A percentile compares a stretch with the other conserved stretches of the same genome.
phyloP scores from a whole-genome alignment of 805 yeast genomes.

The Candida succiphila region DNA sequence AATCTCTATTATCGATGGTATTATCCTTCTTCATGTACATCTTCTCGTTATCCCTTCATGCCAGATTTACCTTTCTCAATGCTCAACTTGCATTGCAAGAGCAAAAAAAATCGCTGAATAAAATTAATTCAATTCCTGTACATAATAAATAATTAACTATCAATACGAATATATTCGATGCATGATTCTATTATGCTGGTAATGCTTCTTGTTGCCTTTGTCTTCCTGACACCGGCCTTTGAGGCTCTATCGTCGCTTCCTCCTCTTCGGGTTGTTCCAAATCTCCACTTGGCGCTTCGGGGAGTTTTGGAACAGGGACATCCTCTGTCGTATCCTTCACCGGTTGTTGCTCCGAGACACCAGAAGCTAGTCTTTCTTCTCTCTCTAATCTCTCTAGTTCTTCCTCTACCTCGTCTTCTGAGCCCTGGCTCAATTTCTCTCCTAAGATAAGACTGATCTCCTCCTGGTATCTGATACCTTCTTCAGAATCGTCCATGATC shows the following conservation, averaged over 20 bases:
- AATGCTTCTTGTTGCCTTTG: background rate
- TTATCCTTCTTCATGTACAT: background rate
- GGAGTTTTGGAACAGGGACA: slow-evolving; percentile 16
- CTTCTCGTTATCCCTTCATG: background rate
- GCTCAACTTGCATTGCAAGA: background rate
- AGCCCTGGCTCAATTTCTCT: slow-evolving; percentile 27
- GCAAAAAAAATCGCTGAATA: no score
- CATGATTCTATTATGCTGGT: no score
- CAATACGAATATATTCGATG: no score
- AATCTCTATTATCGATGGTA: no score
- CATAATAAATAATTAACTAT: no score
- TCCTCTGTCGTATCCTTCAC: slow-evolving; percentile 7
- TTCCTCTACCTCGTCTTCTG: slow-evolving; percentile 57
- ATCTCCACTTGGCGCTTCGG: slow-evolving; percentile 20
- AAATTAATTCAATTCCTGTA: no score
- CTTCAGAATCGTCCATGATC: slow-evolving; percentile 76
- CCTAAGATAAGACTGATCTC: slow-evolving; percentile 53
- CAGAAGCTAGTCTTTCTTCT: no score
- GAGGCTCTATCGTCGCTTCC: background rate
- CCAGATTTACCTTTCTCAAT: background rate
- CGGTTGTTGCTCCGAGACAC: slow-evolving; percentile 2
- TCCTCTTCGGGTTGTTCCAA: slow-evolving; percentile 11
- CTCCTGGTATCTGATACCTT: slow-evolving; percentile 70
- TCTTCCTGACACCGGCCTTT: background rate
- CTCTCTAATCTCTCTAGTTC: slow-evolving; percentile 44